phyloP scores from a whole-genome alignment of 257 asterid genomes.

The Solanum sejunctum region DNA sequence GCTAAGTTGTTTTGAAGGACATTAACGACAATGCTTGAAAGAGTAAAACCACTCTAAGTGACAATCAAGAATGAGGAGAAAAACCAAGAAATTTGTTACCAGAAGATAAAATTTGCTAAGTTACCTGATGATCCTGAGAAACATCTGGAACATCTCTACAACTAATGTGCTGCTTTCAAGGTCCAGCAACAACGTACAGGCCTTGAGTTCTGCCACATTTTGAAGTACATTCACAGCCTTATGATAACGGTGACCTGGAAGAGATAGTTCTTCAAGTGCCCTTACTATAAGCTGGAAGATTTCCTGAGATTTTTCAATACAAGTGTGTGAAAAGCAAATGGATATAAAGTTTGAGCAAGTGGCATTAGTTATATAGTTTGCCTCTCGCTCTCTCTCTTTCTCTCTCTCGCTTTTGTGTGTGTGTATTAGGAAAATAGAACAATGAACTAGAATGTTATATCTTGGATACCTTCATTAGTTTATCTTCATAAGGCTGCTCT shows the following conservation, averaged over 20 bases:
- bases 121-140: background rate
- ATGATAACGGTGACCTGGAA: conserved; percentile 6
- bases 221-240: conserved; percentile 20
- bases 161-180: conserved; percentile 14
- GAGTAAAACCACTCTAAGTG: no score
- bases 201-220: conserved; percentile 16
- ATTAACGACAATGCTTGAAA: no score
- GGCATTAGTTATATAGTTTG: background rate
- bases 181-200: conserved; percentile 20
- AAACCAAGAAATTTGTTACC: no score
- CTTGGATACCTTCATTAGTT: conserved; percentile 11
- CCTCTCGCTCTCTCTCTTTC: background rate
- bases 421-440: background rate
- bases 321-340: background rate
- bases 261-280: conserved; percentile 19
- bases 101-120: no score
- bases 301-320: conserved; percentile 12
- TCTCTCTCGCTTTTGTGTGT: background rate
- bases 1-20: no score
- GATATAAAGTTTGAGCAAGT: background rate
- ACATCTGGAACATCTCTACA: conserved; percentile 10
- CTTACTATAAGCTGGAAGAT: conserved; percentile 8
- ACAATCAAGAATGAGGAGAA: no score
- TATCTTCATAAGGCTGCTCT: conserved; percentile 3
- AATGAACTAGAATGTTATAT: background rate